phyloP scores from a whole-genome alignment of 2,329 filamentous ascomycete species.

The Leptosphaerulina australis region DNA sequence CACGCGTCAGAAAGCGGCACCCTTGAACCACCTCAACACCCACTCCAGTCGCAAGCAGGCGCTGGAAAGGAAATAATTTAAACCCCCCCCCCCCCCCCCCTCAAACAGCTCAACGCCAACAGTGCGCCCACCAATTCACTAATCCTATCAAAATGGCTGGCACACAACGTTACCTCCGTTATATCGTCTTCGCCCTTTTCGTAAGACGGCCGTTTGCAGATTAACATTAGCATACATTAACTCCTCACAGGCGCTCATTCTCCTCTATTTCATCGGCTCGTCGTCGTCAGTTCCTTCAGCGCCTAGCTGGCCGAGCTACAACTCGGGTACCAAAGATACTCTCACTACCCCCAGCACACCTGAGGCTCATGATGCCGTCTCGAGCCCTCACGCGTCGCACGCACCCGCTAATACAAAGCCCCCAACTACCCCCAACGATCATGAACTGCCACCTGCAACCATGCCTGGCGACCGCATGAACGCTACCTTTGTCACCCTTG shows the following conservation, averaged over 20 bases:
- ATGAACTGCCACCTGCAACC: conserved; percentile 50
- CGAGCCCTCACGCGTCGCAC: conserved; percentile 19
- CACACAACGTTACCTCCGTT: conserved; percentile 72
- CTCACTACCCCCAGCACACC: conserved; percentile 25
- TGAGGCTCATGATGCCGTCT: conserved; percentile 17
- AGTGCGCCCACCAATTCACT: conserved; percentile 24
- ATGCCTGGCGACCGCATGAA: conserved; percentile 81
- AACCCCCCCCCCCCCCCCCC: background rate
- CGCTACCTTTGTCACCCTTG: conserved; percentile 95
- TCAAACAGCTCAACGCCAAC: conserved; percentile 4
- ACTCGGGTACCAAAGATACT: conserved; percentile 23
- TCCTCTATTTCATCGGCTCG: conserved; percentile 82
- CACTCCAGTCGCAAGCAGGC: conserved; percentile 2
- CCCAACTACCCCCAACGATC: conserved; percentile 44
- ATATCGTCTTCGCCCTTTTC: conserved; percentile 80
- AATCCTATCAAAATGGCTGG: conserved; percentile 67
- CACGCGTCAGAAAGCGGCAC: conserved; percentile 1
- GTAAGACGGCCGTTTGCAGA: conserved; percentile 58
- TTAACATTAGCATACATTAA: conserved; percentile 16
- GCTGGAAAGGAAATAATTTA: conserved; percentile 20
- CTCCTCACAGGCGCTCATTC: conserved; percentile 61
- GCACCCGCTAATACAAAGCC: conserved; percentile 20
- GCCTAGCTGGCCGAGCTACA: conserved; percentile 38
- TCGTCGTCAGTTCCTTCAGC: conserved; percentile 56
- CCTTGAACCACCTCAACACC: conserved; percentile 16